Conservation (phyloP, 2,329 filamentous ascomycete genomes). For the Capronia epimyces region DNA sequence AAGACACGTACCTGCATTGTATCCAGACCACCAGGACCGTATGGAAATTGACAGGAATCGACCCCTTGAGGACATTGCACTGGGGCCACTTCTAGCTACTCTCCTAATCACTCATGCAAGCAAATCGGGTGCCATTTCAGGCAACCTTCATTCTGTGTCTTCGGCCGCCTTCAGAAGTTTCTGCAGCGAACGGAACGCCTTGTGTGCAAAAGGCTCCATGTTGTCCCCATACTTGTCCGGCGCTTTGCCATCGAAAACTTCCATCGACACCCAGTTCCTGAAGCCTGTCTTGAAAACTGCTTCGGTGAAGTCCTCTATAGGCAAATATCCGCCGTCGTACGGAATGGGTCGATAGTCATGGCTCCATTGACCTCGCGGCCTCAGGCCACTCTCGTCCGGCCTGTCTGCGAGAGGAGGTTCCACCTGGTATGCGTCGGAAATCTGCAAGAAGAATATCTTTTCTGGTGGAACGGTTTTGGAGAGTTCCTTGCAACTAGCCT, state of each 20-base stretch:
- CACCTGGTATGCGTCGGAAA: constrained; percentile 67
- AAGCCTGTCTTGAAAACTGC: constrained; percentile 66
- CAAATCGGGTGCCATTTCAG: neutral
- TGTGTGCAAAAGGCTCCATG: constrained; percentile 46
- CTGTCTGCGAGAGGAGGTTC: constrained; percentile 50
- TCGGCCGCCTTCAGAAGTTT: constrained; percentile 35
- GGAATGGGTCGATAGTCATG: constrained; percentile 65
- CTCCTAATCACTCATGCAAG: neutral
- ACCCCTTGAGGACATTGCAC: neutral
- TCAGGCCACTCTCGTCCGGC: constrained; percentile 48
- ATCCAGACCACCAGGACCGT: neutral
- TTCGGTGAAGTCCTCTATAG: constrained; percentile 57
- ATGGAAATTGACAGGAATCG: neutral
- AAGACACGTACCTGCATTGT: neutral
- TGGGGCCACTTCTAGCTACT: neutral
- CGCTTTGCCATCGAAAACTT: constrained; percentile 61
- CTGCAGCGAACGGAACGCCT: constrained; percentile 48
- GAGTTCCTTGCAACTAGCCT: constrained; percentile 53
- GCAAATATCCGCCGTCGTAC: constrained; percentile 65
- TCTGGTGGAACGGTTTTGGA: constrained; percentile 54
- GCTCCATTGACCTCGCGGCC: constrained; percentile 64
- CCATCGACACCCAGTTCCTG: constrained; percentile 61
- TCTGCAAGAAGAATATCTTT: constrained; percentile 70
- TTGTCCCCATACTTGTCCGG: constrained; percentile 51
- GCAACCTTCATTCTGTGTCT: constrained; percentile 1